Conservation (phyloP, 1,139 yeast genomes). For the Saccharomycopsis hybrid region DNA sequence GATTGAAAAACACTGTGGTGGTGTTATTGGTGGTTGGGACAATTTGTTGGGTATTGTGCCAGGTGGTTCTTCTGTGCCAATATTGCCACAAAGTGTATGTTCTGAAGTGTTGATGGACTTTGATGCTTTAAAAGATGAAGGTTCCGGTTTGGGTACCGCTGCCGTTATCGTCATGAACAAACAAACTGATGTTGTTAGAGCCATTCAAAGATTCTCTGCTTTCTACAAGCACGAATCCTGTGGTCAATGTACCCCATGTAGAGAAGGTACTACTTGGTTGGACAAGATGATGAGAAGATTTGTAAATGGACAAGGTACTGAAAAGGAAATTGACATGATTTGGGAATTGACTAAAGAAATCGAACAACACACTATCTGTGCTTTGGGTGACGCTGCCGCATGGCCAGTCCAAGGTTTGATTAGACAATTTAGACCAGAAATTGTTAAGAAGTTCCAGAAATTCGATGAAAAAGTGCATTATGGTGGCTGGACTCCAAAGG, state of each 20-base stretch:
- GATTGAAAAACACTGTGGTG: constrained; percentile 84
- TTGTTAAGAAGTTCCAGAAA: constrained; percentile 62
- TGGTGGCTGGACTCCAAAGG: constrained; percentile 76
- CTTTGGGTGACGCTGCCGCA: constrained; percentile 87
- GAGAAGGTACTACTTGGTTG: constrained; percentile 90
- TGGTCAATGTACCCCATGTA: constrained; percentile 92
- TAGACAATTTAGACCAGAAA: constrained; percentile 73
- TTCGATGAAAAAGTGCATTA: constrained; percentile 41
- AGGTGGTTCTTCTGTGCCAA: constrained; percentile 84
- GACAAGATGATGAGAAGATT: constrained; percentile 79
- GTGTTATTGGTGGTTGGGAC: constrained; percentile 89
- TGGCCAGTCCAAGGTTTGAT: constrained; percentile 90
- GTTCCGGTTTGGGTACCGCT: constrained; percentile 86
- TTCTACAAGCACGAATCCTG: constrained; percentile 89
- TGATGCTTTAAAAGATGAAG: constrained; percentile 77
- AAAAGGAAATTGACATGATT: constrained; percentile 75
- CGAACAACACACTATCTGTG: constrained; percentile 89
- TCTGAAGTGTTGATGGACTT: constrained; percentile 74
- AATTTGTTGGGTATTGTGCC: constrained; percentile 80
- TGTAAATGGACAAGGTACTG: constrained; percentile 68
- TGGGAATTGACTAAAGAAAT: constrained; percentile 76
- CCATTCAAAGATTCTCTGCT: constrained; percentile 74
- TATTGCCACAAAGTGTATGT: constrained; percentile 61
- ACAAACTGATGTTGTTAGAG: constrained; percentile 74
- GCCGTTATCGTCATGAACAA: constrained; percentile 88